These are phyloP conservation scores for Claviceps cyperi DNA, from an alignment of 2,329 filamentous ascomycete species.

Conservation along the genomic window DNA sequence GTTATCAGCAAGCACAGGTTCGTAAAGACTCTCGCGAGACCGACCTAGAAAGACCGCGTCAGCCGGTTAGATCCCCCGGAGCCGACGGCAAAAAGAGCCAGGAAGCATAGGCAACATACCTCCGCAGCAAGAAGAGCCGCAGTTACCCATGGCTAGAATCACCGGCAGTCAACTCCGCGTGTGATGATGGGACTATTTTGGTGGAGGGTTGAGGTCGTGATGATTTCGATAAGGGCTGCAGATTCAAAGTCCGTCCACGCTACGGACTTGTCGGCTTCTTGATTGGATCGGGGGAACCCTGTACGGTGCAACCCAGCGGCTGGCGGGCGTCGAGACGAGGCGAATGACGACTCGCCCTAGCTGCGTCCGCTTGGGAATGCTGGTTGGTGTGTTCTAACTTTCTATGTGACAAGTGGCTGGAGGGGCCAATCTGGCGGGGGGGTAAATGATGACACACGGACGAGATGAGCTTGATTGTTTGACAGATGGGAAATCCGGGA, in stretches of 20 bases:
- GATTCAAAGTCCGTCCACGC: neutral
- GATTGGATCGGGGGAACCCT: neutral
- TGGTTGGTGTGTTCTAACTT: neutral
- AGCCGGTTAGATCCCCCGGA: conserved; percentile 9
- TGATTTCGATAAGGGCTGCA: neutral
- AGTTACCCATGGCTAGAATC: conserved; percentile 40
- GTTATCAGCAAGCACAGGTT: conserved; percentile 82
- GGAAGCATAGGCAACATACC: conserved; percentile 15
- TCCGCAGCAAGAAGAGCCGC: conserved; percentile 45
- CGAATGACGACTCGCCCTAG: neutral
- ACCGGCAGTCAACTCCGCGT: neutral
- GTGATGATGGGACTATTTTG: neutral
- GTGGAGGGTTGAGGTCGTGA: neutral
- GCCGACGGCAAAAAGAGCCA: conserved; percentile 4
- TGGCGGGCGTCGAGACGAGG: neutral
- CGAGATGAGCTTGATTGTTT: conserved; percentile 1
- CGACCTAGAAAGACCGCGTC: conserved; percentile 38
- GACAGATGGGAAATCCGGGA: neutral
- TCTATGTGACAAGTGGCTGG: neutral
- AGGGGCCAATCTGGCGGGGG: conserved; percentile 1
- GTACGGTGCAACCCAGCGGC: neutral
- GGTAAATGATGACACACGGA: neutral
- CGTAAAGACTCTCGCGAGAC: conserved; percentile 68
- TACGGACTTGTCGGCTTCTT: neutral
- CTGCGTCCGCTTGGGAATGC: neutral